Evolutionary conservation across 805 yeast genomes (phyloP).

Genomic region (Ogataea pilisensis): DNA sequence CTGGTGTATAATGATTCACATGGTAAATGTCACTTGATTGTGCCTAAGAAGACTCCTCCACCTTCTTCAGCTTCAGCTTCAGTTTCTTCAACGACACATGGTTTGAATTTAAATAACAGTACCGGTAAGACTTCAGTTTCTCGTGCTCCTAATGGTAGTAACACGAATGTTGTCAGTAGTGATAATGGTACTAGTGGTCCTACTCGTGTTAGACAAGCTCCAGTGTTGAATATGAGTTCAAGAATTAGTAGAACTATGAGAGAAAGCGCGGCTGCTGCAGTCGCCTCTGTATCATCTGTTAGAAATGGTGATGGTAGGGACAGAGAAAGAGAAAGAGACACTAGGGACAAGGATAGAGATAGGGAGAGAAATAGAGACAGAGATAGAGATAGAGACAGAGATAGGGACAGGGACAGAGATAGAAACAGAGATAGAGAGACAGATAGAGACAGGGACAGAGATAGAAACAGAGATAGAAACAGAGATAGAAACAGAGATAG

Average conservation of each 20-base stretch:
- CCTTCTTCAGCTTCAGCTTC: neutral
- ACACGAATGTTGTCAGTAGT: no score
- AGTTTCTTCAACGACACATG: neutral
- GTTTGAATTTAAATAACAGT: no score
- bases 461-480: no score
- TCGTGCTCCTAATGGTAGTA: no score
- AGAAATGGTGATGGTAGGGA: slow-evolving; percentile 1
- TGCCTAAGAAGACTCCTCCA: slow-evolving; percentile 5
- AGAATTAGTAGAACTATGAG: slow-evolving; percentile 3
- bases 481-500: slow-evolving; percentile 3
- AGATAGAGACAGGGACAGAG: no score
- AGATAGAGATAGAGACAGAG: slow-evolving; percentile 1
- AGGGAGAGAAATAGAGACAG: slow-evolving; percentile 3
- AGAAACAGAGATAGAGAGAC: slow-evolving; percentile 3
- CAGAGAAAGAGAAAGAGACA: slow-evolving; percentile 3
- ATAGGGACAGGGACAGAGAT: slow-evolving; percentile 2
- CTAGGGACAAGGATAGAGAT: slow-evolving; percentile 2
- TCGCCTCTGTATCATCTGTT: neutral
- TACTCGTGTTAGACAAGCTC: neutral
- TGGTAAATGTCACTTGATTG: slow-evolving; percentile 15
- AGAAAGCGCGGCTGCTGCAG: neutral
- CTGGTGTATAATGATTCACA: slow-evolving; percentile 17
- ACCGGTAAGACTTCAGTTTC: no score
- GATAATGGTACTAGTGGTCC: neutral
- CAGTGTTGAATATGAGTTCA: neutral